A percentile compares a stretch with the other conserved stretches of the same genome.
Evolutionary conservation across 768 basidiomycete genomes (phyloP).

Genomic region (Tulasnella sp.): DNA sequence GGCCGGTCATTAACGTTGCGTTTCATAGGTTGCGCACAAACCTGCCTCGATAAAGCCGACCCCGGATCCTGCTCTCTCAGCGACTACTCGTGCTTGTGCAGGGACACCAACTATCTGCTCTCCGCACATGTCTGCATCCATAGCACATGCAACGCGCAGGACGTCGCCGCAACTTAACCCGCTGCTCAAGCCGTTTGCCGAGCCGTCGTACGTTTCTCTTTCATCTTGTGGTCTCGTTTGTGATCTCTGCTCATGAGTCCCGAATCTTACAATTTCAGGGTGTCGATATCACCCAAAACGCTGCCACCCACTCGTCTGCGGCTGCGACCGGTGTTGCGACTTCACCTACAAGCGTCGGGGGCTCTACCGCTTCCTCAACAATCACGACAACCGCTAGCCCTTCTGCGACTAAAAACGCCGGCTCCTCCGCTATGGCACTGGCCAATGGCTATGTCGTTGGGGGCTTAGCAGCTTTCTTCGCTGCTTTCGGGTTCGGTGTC

Average conservation of each 20-base stretch:
- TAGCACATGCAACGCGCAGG: background rate
- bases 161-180: background rate
- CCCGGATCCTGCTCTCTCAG: slow-evolving; percentile 34
- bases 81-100: slow-evolving; percentile 51
- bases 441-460: background rate
- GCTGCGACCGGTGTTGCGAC: slow-evolving; percentile 5
- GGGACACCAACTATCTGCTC: slow-evolving; percentile 17
- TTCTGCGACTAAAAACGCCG: background rate
- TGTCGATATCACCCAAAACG: background rate
- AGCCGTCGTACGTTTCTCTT: background rate
- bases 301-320: background rate
- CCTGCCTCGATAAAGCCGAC: background rate
- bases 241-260: background rate
- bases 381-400: background rate
- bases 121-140: background rate
- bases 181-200: background rate
- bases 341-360: background rate
- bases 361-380: background rate
- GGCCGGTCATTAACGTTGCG: background rate
- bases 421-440: background rate
- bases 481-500: background rate
- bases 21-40: background rate
- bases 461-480: background rate
- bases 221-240: background rate
- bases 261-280: background rate